phyloP scores from a whole-genome alignment of 345 rosid species.

The Linum tenue region DNA sequence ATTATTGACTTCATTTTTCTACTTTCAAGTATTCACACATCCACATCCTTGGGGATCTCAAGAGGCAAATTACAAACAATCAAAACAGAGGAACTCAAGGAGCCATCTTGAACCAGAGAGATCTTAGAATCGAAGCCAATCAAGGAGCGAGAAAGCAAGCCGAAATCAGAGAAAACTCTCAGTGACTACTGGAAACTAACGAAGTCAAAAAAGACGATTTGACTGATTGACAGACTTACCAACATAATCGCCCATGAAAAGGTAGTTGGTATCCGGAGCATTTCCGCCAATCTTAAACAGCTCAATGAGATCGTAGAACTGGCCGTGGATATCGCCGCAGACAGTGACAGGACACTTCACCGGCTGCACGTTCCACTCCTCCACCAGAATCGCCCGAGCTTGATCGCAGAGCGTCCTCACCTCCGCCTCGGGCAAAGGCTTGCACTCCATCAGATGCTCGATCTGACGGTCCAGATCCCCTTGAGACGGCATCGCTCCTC shows the following conservation, averaged over 20 bases:
- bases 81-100: background rate
- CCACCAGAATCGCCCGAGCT: slow-evolving; percentile 87
- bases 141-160: background rate
- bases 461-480: slow-evolving; percentile 98
- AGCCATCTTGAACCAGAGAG: background rate
- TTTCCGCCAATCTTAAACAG: slow-evolving; percentile 92
- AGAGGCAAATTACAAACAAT: slow-evolving; percentile 8
- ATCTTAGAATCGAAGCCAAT: background rate
- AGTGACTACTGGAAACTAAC: too few species aligned
- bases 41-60: too few species aligned
- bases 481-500: slow-evolving; percentile 59
- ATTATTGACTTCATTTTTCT: too few species aligned
- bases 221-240: slow-evolving; percentile 38
- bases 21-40: too few species aligned
- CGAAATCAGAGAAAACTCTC: background rate
- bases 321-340: slow-evolving; percentile 99
- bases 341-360: slow-evolving; percentile 99
- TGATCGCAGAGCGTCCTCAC: slow-evolving; percentile 91
- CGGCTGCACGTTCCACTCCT: slow-evolving; percentile 99
- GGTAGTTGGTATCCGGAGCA: slow-evolving; percentile 92
- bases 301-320: slow-evolving; percentile 94
- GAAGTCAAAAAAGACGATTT: background rate
- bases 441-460: slow-evolving; percentile 97
- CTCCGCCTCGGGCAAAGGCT: slow-evolving; percentile 78
- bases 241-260: slow-evolving; percentile 99